Evolutionary conservation across 2,329 filamentous ascomycete species (phyloP), one percentile per base, ranked within the genome.

Genomic region (Botrytis elliptica): DNA sequence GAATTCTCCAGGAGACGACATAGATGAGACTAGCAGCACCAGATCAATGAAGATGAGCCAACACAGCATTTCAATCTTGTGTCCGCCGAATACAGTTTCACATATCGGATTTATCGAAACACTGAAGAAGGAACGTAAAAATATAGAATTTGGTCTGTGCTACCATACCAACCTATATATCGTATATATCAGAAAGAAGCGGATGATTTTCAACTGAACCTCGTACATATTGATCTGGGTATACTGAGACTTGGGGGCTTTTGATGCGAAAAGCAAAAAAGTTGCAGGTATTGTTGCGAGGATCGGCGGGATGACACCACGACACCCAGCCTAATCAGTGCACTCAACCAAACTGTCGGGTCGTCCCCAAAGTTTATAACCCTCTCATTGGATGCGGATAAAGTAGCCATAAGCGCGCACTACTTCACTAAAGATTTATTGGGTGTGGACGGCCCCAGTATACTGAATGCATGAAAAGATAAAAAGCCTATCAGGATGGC

Each of bases 301-400:
- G 46, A 67, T 67, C 46, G 5, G 36, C 66, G 36, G 49, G 36
- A 68, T 68, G 66, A 18, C 66, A 68, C 66, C 36, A 57, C 66
- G 18, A 36, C 36, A 68, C 36, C 49, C 29, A 49, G 63, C 29
- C 42, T 66, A 38, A 68, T 68, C 46, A 42, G 49, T 68, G 36
- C 18, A 57, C 66, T 68, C 25, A 68, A 68, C 66, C 66, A 68
- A 68, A 68, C 66, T 57, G 36, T 68, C 66, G 66, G 66, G 66
- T 68, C 49, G 22, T 36, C 16, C 22, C 25, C 49, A 68, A 68
- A 68, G 25, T 42, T 38, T 40, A 42, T 33, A 25, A 38, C 10
- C 49, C 12, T 57, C 16, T 40, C 12, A 68, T n/a, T 68, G 65
- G 25, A 18, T 52, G 49, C 49, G 22, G 44, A 68, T 49, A 1